These are phyloP conservation scores for Stygiomarasmius scandens DNA, from an alignment of 1,284 basidiomycete species.

Conservation along the genomic window DNA sequence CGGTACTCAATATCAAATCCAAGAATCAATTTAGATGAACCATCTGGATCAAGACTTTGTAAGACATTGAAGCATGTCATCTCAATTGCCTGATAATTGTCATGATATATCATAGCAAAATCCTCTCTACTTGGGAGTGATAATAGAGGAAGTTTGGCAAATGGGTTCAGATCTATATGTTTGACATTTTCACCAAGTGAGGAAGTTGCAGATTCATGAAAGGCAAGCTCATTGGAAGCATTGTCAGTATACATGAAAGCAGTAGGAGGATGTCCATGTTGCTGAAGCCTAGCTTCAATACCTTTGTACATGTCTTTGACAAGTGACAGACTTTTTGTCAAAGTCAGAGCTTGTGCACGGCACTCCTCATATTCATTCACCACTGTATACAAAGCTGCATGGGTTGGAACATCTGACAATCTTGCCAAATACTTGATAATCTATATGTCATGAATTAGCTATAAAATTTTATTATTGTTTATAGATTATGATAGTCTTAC, in stretches of 20 bases:
- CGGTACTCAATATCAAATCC: too few relatives aligned
- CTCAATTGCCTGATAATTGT: too few relatives aligned
- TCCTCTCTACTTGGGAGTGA: too few relatives aligned
- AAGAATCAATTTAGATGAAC: too few relatives aligned
- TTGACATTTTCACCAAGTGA: not conserved
- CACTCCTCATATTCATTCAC: conserved; percentile 18
- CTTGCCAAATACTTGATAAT: conserved; percentile 18
- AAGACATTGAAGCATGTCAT: too few relatives aligned
- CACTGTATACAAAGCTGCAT: conserved; percentile 9
- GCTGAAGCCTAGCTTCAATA: not conserved
- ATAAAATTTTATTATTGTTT: not conserved
- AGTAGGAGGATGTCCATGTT: conserved; percentile 4
- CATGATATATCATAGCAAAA: too few relatives aligned
- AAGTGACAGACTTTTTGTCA: conserved; percentile 13
- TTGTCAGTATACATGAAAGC: conserved; percentile 2
- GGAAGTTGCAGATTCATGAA: conserved; percentile 3
- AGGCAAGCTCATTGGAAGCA: conserved; percentile 1
- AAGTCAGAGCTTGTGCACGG: conserved; percentile 7
- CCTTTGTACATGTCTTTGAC: not conserved
- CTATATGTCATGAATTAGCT: conserved; percentile 9
- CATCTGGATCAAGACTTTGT: too few relatives aligned
- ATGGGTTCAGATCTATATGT: not conserved
- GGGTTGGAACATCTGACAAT: conserved; percentile 14
- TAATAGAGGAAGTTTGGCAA: too few relatives aligned
- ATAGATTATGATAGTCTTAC: conserved; percentile 3